phyloP scores from a whole-genome alignment of 2,329 filamentous ascomycete genomes.

The Ramularia collo-cygni region DNA sequence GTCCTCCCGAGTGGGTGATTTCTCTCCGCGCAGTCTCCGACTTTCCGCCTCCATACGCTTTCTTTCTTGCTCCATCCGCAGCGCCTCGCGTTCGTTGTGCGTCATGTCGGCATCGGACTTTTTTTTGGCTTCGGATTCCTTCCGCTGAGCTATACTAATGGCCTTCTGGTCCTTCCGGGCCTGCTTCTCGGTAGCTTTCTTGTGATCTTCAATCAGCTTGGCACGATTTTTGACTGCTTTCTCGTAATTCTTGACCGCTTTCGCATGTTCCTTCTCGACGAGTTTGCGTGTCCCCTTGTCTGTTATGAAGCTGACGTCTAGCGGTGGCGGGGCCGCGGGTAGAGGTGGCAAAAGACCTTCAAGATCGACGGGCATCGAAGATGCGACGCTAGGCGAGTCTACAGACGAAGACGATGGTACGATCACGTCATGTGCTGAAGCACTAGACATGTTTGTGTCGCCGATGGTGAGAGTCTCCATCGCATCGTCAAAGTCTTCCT shows the following conservation, averaged over 20 bases:
- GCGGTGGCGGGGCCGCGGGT: constrained; percentile 45
- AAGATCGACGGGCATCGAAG: too few species aligned
- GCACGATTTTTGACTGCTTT: constrained; percentile 60
- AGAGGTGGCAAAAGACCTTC: constrained; percentile 35
- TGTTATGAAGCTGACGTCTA: constrained; percentile 52
- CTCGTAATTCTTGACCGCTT: constrained; percentile 57
- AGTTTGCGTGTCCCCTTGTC: constrained; percentile 62
- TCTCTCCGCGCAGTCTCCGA: constrained; percentile 26
- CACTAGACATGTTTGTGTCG: background rate
- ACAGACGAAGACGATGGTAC: too few species aligned
- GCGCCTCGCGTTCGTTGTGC: constrained; percentile 24
- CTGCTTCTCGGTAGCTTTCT: constrained; percentile 49
- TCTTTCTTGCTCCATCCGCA: constrained; percentile 25
- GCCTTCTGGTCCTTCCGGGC: constrained; percentile 24
- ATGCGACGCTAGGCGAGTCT: too few species aligned
- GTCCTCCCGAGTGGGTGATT: too few species aligned
- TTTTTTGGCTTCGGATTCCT: constrained; percentile 18
- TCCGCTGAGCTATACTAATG: constrained; percentile 22
- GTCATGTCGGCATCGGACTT: constrained; percentile 22
- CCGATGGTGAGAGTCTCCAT: constrained; percentile 16
- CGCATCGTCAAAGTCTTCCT: constrained; percentile 15
- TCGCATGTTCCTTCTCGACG: constrained; percentile 61
- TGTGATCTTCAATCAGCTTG: constrained; percentile 56
- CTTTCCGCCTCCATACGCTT: constrained; percentile 28
- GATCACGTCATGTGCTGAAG: constrained; percentile 3